Base-by-base conservation (phyloP, 169 alveolate genomes). In the Plasmodium gaboni region DNA sequence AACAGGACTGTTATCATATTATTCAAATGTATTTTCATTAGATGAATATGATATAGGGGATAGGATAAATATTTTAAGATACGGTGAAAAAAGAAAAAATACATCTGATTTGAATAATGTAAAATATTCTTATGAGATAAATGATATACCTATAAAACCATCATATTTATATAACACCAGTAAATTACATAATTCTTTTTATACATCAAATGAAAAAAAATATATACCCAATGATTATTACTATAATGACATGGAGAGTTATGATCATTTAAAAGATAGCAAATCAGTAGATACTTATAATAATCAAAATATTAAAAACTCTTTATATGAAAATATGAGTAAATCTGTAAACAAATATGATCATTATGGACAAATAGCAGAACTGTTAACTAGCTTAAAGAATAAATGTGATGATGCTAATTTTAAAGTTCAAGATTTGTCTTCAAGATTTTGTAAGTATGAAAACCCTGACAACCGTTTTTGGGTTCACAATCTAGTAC, bases 41-140 rank as follows among this genome's bases (percentile, higher is more conserved):
- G 89, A 78, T 13, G 78, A 78, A 42, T 78, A 78, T 60, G 89
- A 78, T 65, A 78, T 78, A 78, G 89, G 46, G 46, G 89, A 78
- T 17, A 48, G 89, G 67, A 64, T 78, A 50, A 78, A 64, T 15
- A 78, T 78, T 64, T 48, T 78, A 44, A 63, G 51, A 26, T 78
- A 78, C 24, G 89, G 89, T 22, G 70, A 78, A 22, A 32, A 32
- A 32, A 32, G 9, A 32, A 78, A 78, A 78, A 78, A 78, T 44
- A 28, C 51, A 64, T 51, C 70, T 64, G 70, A 78, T 13, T 69
- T 19, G 48, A 22, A 42, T 44, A 44, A 78, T 57, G 26, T 59
- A 42, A 74, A 74, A 60, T 74, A 24, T 74, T 28, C 32, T 22
- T 64, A 67, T 42, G 24, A 64, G 67, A 78, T 64, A 7, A 50